Conservation (phyloP, 208 protist genomes). For the Trypanosoma avium region DNA sequence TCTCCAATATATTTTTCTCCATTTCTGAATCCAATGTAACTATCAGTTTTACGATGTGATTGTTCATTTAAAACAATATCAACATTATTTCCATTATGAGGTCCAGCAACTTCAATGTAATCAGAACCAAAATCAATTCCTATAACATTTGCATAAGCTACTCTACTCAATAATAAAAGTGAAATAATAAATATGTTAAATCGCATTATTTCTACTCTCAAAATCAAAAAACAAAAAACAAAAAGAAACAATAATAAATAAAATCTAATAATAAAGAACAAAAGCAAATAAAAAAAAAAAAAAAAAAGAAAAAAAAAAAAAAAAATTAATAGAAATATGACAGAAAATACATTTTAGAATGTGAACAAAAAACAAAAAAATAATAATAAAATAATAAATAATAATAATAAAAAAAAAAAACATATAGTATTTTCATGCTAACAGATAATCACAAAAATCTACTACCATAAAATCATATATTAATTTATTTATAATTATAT, state of each 20-base stretch:
- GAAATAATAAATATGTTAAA: constrained; percentile 12
- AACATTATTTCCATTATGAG: constrained; percentile 61
- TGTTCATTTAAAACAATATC: constrained; percentile 96
- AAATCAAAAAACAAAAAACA: constrained; percentile 20
- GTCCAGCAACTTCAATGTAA: constrained; percentile 75
- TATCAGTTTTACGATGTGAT: constrained; percentile 91
- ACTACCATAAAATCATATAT: too few relatives aligned
- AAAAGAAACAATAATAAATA: constrained; percentile 15
- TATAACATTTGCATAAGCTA: constrained; percentile 54
- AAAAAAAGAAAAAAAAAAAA: constrained; percentile 9
- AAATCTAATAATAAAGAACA: constrained; percentile 22
- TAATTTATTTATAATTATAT: not conserved
- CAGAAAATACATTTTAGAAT: too few relatives aligned
- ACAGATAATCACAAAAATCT: too few relatives aligned
- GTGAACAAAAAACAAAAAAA: too few relatives aligned
- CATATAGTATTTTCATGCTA: too few relatives aligned
- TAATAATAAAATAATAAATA: too few relatives aligned
- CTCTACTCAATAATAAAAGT: constrained; percentile 1
- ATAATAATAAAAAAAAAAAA: too few relatives aligned
- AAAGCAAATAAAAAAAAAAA: constrained; percentile 16
- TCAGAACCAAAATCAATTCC: constrained; percentile 91
- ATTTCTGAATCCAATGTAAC: constrained; percentile 88
- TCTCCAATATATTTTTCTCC: constrained; percentile 91
- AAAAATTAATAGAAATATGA: constrained; percentile 19
- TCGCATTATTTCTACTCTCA: constrained; percentile 17